Base-by-base conservation (phyloP, 805 yeast genomes). In the Tetrapisispora fleetii region DNA sequence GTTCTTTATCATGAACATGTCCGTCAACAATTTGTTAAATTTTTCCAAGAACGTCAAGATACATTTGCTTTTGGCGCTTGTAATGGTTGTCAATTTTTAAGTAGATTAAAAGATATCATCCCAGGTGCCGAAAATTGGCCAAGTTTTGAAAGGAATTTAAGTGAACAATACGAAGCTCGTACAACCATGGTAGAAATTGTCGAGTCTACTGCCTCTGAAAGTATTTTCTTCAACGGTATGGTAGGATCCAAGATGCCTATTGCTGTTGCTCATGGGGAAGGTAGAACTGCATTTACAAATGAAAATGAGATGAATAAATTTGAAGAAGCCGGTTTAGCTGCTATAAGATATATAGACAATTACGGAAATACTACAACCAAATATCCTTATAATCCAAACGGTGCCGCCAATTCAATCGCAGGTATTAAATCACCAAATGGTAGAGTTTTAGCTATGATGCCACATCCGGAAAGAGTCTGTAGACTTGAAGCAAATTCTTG, bases 191-290 rank as follows among this genome's bases (percentile, higher is more conserved):
- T 90, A 48, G 95, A 91, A 67, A 73, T 90, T 44, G 74, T 74
- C 38, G 82, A 78, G 44, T 74, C 76, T 50, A 69, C 72, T 27
- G 69, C 68, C 71, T 47, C 68, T 69, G 46, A 45, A 27, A 71
- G 77, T 48, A 80, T 93, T 48, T 91, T 93, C 76, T 78, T 90
- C 58, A 77, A 83, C 50, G 87, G 85, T 47, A 89, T 93, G 98
- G 77, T 80, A 60, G 95, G 96, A n/a, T 87, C 97, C 8, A 80
- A 81, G 59, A 69, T 93, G 60, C 99, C 99, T 47, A 88, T 93
- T 69, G 96, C 95, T 19, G 98, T 93, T 56, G 99, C 99, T 4
- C 99, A 93, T 64, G 99, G 99, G 58, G 99, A 93, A 72, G 99
- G 99, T 60, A 79, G 87, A 59, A 98, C 97, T 14, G 68, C 74